phyloP scores from a whole-genome alignment of 2,329 filamentous ascomycete genomes.

The Colletotrichum falcatum region DNA sequence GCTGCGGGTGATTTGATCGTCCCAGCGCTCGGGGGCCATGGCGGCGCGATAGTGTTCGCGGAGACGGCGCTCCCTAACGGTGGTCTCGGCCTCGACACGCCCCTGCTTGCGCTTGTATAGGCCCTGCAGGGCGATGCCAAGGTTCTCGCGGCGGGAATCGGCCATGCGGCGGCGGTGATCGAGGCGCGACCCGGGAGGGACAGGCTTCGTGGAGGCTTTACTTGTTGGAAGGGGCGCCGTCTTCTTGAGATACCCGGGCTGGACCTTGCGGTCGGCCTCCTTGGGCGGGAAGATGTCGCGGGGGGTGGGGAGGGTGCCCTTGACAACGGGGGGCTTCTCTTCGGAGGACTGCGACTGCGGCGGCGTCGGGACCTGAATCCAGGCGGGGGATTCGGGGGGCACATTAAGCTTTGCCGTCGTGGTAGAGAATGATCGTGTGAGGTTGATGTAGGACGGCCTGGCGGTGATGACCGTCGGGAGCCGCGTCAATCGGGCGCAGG shows the following conservation, averaged over 20 bases:
- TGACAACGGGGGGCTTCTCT: conserved; percentile 62
- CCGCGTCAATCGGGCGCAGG: conserved; percentile 38
- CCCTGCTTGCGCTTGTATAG: conserved; percentile 75
- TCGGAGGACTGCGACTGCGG: conserved; percentile 81
- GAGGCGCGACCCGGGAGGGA: conserved; percentile 50
- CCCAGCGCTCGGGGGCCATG: conserved; percentile 75
- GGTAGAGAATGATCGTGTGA: conserved; percentile 49
- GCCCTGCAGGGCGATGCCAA: conserved; percentile 76
- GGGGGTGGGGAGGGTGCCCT: conserved; percentile 86
- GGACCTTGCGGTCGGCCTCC: conserved; percentile 70
- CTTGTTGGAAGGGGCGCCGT: conserved; percentile 68
- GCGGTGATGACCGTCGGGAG: conserved; percentile 19
- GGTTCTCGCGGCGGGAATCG: conserved; percentile 74
- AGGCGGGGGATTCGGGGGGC: conserved; percentile 88
- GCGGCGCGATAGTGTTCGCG: conserved; percentile 61
- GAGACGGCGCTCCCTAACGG: conserved; percentile 57
- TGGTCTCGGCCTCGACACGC: conserved; percentile 55
- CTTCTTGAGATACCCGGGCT: conserved; percentile 68
- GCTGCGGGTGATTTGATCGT: conserved; percentile 80
- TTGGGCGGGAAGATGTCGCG: conserved; percentile 78
- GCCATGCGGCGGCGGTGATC: conserved; percentile 82
- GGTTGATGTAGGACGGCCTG: conserved; percentile 28
- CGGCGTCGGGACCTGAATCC: conserved; percentile 83
- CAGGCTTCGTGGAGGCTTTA: conserved; percentile 50
- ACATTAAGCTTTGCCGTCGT: conserved; percentile 45